Conservation (phyloP, 305 asterid genomes). For the Fraxinus albicans region DNA sequence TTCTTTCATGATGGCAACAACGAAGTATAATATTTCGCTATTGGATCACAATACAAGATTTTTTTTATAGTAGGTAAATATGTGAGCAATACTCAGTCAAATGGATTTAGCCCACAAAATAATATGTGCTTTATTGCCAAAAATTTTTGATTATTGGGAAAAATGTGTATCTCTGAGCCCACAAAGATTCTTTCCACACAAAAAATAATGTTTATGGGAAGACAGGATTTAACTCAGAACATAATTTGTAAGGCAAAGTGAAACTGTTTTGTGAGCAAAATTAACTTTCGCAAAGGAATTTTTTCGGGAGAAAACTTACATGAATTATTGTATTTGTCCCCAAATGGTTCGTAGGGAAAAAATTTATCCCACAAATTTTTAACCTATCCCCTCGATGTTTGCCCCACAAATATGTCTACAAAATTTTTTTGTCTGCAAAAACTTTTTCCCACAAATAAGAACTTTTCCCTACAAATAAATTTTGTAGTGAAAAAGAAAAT, state of each 20-base stretch:
- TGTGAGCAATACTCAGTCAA: neutral
- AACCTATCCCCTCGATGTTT: neutral
- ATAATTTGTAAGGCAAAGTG: neutral
- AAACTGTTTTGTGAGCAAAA: neutral
- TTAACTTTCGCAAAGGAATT: neutral
- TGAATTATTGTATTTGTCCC: neutral
- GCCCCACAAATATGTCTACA: neutral
- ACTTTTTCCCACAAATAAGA: too few relatives aligned
- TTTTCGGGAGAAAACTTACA: neutral
- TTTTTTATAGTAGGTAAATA: neutral
- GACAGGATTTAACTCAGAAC: neutral
- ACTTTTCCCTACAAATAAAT: too few relatives aligned
- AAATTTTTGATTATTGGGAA: neutral
- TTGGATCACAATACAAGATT: neutral
- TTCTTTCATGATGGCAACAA: neutral
- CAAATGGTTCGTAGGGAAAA: neutral
- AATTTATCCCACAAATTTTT: neutral
- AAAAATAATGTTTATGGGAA: neutral
- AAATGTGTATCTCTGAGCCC: neutral
- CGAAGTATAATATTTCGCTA: neutral
- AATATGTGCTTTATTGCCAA: neutral
- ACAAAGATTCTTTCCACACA: neutral
- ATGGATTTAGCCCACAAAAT: neutral
- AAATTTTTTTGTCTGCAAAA: too few relatives aligned
- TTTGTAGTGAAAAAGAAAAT: neutral